Evolutionary conservation across 805 yeast species (phyloP), one percentile per base, ranked within the genome.

Genomic region (Ogataea pignaliae): DNA sequence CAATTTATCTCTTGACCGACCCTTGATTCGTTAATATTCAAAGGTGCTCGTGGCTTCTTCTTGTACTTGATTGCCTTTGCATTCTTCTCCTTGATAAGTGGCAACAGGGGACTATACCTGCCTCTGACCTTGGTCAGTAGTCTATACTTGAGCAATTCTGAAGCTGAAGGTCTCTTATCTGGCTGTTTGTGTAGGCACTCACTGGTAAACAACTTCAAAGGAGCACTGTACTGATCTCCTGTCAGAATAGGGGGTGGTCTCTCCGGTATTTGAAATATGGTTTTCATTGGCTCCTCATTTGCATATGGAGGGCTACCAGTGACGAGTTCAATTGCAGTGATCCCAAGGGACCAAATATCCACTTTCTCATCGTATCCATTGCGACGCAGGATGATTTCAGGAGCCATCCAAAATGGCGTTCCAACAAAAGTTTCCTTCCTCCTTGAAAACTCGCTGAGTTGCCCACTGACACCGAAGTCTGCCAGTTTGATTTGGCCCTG

Each of bases 401-500:
- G 99, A 0, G 99, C 99, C 98, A 91, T 90, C 97, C 97, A 90
- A 64, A 79, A 88, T 12, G 97, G 97, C 0, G 97, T 89, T 1
- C 98, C 98, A 41, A 89, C 96, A 71, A 90, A 83, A 0, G 97
- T 87, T 43, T 77, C 78, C 50, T 83, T 76, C 47, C 72, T 72
- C 17, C 69, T 63, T 41, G 63, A 64, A 1, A 84, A 73, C 37
- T 71, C 65, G 16, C 83, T 75, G 26, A 90, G 71, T 61, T 88
- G 93, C 0, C 93, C 93, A 55, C 91, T 80, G 3, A 90, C 97
- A 1, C 98, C 98, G 69, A 90, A 90, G 66, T 91, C 98, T 0
- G 89, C 97, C 29, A 90, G 66, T 60, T 90, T 91, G 34, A 90
- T 79, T 28, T 70, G 68, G 0, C 96, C 97, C 3, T 59, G 57